Evolutionary conservation across 208 protist genomes (phyloP).

Genomic region (Trypanosoma platydactyli): DNA sequence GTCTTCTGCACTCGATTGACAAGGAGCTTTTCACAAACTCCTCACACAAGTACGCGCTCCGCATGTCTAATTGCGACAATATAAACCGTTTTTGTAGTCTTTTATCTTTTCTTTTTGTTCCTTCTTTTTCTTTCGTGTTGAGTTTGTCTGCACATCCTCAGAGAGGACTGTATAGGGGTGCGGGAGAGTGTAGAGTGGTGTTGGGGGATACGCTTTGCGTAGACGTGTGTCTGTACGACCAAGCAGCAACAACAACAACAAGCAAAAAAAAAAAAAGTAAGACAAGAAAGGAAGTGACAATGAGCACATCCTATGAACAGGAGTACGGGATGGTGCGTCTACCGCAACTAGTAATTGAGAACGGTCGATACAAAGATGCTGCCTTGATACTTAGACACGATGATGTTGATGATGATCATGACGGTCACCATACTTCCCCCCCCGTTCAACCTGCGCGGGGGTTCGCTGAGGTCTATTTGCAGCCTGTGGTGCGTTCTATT

Average conservation of each 20-base stretch:
- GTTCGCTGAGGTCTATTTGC: constrained; percentile 54
- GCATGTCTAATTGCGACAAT: too few relatives aligned
- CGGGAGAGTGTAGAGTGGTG: too few relatives aligned
- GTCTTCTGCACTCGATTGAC: too few relatives aligned
- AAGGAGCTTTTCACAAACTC: too few relatives aligned
- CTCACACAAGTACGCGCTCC: too few relatives aligned
- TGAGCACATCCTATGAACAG: constrained; percentile 30
- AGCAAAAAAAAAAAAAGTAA: not conserved
- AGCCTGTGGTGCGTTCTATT: constrained; percentile 30
- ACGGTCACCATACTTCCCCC: not conserved
- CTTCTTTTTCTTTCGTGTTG: constrained; percentile 6
- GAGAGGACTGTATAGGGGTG: too few relatives aligned
- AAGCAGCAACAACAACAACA: not conserved
- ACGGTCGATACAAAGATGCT: not conserved
- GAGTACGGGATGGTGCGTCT: constrained; percentile 51
- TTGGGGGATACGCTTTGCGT: too few relatives aligned
- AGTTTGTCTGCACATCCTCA: not conserved
- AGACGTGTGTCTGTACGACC: not conserved
- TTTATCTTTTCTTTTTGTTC: not conserved
- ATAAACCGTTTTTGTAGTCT: too few relatives aligned
- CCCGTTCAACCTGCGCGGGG: constrained; percentile 27
- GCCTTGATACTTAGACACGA: not conserved
- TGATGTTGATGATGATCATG: not conserved
- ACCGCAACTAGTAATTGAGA: constrained; percentile 13
- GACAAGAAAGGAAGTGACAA: constrained; percentile 1